A percentile compares a stretch with the other conserved stretches of the same genome.
Conservation (phyloP, 176 grass and related monocot species). For the Carex kokanica region DNA sequence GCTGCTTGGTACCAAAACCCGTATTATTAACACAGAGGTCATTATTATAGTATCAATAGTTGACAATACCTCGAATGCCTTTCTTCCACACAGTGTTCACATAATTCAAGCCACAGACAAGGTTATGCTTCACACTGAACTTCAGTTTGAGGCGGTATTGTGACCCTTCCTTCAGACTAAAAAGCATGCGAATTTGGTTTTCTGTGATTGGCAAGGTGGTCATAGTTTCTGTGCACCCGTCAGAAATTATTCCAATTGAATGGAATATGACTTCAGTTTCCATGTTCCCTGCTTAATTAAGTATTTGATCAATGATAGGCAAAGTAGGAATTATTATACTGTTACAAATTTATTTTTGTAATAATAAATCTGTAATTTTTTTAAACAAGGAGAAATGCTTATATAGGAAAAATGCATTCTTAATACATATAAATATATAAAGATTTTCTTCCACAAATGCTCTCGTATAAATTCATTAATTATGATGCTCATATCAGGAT, state of each 20-base stretch:
- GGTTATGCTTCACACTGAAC: constrained; percentile 48
- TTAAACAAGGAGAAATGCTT: neutral
- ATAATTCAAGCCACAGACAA: constrained; percentile 46
- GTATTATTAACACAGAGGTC: neutral
- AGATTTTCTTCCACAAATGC: neutral
- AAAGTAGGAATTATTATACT: neutral
- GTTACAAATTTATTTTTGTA: neutral
- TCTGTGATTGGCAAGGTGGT: constrained; percentile 32
- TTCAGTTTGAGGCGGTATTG: constrained; percentile 39
- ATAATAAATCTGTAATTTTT: neutral
- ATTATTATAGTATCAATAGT: constrained; percentile 11
- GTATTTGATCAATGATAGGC: neutral
- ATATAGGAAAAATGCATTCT: neutral
- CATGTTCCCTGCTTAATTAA: constrained; percentile 28
- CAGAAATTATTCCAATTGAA: constrained; percentile 43
- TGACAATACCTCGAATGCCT: constrained; percentile 37
- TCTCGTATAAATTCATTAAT: neutral
- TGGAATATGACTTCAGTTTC: constrained; percentile 45
- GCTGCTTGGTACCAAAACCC: neutral
- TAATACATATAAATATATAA: neutral
- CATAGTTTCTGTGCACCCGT: constrained; percentile 26
- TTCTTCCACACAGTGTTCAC: constrained; percentile 49
- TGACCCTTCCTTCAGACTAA: constrained; percentile 48
- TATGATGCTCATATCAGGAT: neutral
- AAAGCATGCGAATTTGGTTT: constrained; percentile 34